Evolutionary conservation across 805 yeast species (phyloP).

Genomic region (Torulaspora franciscae): DNA sequence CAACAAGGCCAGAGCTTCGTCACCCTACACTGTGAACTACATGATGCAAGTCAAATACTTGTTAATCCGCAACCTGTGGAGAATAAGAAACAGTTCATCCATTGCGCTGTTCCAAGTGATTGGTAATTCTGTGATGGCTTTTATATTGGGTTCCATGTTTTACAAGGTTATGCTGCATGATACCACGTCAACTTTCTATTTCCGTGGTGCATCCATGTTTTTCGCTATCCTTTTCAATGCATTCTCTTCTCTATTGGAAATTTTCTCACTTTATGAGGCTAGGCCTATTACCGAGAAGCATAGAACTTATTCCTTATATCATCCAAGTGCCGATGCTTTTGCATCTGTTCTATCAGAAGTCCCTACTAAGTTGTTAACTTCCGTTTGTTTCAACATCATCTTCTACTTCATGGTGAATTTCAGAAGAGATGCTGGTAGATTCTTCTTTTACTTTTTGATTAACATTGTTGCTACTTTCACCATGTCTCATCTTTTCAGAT

Average conservation of each 20-base stretch:
- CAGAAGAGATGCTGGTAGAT: slow-evolving; percentile 47
- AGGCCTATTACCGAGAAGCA: slow-evolving; percentile 58
- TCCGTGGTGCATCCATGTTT: slow-evolving; percentile 61
- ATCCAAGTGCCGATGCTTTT: slow-evolving; percentile 55
- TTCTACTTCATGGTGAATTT: slow-evolving; percentile 52
- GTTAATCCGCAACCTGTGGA: slow-evolving; percentile 43
- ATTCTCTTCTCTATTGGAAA: slow-evolving; percentile 55
- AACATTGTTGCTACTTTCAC: slow-evolving; percentile 42
- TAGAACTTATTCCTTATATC: slow-evolving; percentile 51
- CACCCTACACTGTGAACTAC: slow-evolving; percentile 53
- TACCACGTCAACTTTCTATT: slow-evolving; percentile 46
- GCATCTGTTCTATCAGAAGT: slow-evolving; percentile 49
- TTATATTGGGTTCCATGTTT: slow-evolving; percentile 54
- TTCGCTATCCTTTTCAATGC: slow-evolving; percentile 62
- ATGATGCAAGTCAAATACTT: slow-evolving; percentile 48
- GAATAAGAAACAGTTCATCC: slow-evolving; percentile 49
- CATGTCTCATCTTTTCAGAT: slow-evolving; percentile 53
- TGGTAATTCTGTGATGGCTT: slow-evolving; percentile 49
- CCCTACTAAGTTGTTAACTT: slow-evolving; percentile 45
- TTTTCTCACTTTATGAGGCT: slow-evolving; percentile 50
- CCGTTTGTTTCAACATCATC: slow-evolving; percentile 45
- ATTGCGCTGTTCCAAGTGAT: slow-evolving; percentile 40
- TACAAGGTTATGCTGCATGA: slow-evolving; percentile 41
- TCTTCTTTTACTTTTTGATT: slow-evolving; percentile 49
- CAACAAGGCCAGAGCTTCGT: slow-evolving; percentile 41